Base-by-base conservation (phyloP, 129 eudicot species). In the Smallanthus sonchifolius region DNA sequence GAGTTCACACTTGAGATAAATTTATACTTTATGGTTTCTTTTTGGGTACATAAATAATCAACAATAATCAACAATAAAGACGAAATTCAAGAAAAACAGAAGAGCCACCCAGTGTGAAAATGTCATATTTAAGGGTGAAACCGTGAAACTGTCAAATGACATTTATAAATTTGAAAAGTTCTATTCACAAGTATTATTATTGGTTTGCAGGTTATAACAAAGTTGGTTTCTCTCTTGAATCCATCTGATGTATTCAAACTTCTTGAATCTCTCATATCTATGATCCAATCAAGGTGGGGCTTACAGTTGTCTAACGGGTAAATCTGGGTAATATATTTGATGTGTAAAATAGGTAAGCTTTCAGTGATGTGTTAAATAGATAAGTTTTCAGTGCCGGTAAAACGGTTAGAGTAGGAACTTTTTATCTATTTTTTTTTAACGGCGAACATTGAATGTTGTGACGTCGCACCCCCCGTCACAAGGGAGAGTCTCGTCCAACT, bases 231-330 rank as follows among this genome's bases (percentile, higher is more conserved):
- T 36, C 64, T 69, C 45, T 82, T 94, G 79, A 90, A 78, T 77
- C 86, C 96, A n/a, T 84, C 96, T 2, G 98, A 94, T 65, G 91
- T 85, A 30, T 84, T 86, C 75, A 90, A 94, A 88, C 90, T 94
- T 77, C 85, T 94, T 14, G 87, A 83, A 68, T 85, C 90, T 40
- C 96, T 94, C 62, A 61, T 90, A 60, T 76, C 96, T 11, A 80
- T 90, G 37, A 79, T 88, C 71, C 93, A 88, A 61, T 86, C 87
- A 47, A 90, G 98, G 98, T 94, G 77, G 52, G 79, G 11, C 64
- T 37, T 20, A 11, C 6, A 8, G 20, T 39, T 66, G 37, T 42
- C 7, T 38, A 16, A 47, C 40, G 32, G 35, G 35, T 54, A 54
- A 17, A 17, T 0, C 19, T 20, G 11, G 5, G 9, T 56, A 56